These are phyloP conservation scores for Artemisia argyi DNA, from an alignment of 129 eudicot species.

Conservation along the genomic window DNA sequence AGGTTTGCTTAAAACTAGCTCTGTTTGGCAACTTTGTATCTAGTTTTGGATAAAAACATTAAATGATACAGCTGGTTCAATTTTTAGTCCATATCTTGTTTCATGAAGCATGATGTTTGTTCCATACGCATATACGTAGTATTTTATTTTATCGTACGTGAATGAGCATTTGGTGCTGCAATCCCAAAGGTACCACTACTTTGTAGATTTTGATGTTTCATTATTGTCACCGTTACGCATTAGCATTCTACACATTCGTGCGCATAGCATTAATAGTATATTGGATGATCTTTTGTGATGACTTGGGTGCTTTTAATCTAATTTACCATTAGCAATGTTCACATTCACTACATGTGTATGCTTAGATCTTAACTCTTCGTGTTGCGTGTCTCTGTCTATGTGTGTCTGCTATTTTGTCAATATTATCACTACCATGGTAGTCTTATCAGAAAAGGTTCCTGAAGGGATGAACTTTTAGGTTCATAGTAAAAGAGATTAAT, in stretches of 20 bases:
- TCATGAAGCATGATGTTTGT: not conserved
- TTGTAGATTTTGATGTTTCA: not conserved
- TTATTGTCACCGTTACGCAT: too few relatives aligned
- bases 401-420: not conserved
- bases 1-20: not conserved
- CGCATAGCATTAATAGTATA: too few relatives aligned
- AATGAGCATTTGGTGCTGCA: not conserved
- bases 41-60: not conserved
- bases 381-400: too few relatives aligned
- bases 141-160: not conserved
- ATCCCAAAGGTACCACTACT: not conserved
- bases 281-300: too few relatives aligned
- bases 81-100: not conserved
- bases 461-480: too few relatives aligned
- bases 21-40: not conserved
- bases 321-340: too few relatives aligned
- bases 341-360: too few relatives aligned
- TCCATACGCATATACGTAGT: not conserved
- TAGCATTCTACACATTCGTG: not conserved
- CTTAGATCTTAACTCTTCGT: too few relatives aligned
- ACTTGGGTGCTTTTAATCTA: too few relatives aligned
- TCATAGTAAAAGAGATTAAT: too few relatives aligned
- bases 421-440: too few relatives aligned
- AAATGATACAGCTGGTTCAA: not conserved
- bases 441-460: too few relatives aligned